Conservation (phyloP, 2,329 filamentous ascomycete species). For the Cadophora sp. region DNA sequence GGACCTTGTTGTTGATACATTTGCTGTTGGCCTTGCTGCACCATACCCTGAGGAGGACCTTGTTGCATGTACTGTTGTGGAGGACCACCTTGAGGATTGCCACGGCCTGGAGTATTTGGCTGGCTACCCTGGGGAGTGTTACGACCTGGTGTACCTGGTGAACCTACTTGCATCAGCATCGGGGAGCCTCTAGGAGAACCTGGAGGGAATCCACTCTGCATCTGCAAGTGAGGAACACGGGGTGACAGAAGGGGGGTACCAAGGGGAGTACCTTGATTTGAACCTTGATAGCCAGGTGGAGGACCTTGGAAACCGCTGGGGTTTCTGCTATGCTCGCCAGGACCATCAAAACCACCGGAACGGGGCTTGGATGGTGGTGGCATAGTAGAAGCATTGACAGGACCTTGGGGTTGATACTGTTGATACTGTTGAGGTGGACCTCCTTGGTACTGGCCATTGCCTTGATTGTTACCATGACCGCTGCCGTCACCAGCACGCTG, state of each 20-base stretch:
- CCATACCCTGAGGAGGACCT: neutral
- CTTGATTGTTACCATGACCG: conserved; percentile 4
- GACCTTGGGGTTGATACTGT: conserved; percentile 8
- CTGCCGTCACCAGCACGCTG: conserved; percentile 18
- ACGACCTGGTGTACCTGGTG: conserved; percentile 8
- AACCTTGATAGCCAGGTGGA: neutral
- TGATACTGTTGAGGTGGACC: conserved; percentile 10
- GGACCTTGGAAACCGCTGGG: conserved; percentile 13
- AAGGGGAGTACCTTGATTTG: conserved; percentile 14
- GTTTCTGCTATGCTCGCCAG: conserved; percentile 18
- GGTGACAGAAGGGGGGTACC: conserved; percentile 1
- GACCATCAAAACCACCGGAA: conserved; percentile 32
- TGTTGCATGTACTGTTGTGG: neutral
- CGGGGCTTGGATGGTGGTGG: conserved; percentile 13
- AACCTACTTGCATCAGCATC: conserved; percentile 16
- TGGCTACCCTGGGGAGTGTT: conserved; percentile 14
- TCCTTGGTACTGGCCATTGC: conserved; percentile 14
- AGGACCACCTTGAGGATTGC: neutral
- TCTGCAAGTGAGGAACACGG: conserved; percentile 9
- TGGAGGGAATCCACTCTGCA: conserved; percentile 13
- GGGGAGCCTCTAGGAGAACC: conserved; percentile 16
- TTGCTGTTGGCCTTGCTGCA: neutral
- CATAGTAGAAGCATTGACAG: neutral
- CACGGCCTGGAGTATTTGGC: conserved; percentile 8
- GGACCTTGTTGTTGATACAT: neutral